Evolutionary conservation across 179 eudicot genomes (phyloP).

Genomic region (Amaranthus tricolor): DNA sequence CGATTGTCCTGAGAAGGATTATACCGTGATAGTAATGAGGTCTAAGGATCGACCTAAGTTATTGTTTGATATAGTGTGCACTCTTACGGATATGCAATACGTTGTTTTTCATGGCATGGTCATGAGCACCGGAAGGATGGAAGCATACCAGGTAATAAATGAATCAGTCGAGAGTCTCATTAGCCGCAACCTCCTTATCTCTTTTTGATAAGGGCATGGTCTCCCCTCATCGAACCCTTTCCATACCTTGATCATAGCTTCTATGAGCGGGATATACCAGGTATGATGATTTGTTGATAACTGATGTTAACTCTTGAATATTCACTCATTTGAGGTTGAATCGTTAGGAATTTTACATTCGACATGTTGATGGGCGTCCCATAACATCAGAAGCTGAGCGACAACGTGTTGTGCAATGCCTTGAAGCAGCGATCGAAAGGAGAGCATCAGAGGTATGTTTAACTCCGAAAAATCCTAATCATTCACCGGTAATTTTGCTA

Average conservation of each 20-base stretch:
- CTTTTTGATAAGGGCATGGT: too few relatives aligned
- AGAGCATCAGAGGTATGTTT: constrained; percentile 64
- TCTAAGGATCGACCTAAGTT: constrained; percentile 84
- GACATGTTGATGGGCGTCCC: constrained; percentile 80
- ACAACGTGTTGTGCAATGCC: constrained; percentile 74
- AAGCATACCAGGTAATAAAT: constrained; percentile 71
- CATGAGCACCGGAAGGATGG: constrained; percentile 39
- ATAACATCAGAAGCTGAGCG: constrained; percentile 77
- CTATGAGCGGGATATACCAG: too few relatives aligned
- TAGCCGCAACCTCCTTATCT: too few relatives aligned
- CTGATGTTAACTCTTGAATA: too few relatives aligned
- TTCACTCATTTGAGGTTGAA: background rate
- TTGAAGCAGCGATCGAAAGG: constrained; percentile 88
- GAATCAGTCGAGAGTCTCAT: too few relatives aligned
- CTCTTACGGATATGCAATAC: constrained; percentile 87
- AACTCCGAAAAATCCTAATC: background rate
- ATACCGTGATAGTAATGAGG: constrained; percentile 68
- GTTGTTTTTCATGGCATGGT: constrained; percentile 93
- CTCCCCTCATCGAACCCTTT: too few relatives aligned
- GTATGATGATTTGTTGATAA: too few relatives aligned
- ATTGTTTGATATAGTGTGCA: constrained; percentile 78
- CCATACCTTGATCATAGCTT: too few relatives aligned
- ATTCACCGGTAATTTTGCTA: background rate
- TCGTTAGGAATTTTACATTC: constrained; percentile 74
- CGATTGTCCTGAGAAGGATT: constrained; percentile 69